Conservation (phyloP, 164 flowering plant genomes). For the Nelumbo lutea region DNA sequence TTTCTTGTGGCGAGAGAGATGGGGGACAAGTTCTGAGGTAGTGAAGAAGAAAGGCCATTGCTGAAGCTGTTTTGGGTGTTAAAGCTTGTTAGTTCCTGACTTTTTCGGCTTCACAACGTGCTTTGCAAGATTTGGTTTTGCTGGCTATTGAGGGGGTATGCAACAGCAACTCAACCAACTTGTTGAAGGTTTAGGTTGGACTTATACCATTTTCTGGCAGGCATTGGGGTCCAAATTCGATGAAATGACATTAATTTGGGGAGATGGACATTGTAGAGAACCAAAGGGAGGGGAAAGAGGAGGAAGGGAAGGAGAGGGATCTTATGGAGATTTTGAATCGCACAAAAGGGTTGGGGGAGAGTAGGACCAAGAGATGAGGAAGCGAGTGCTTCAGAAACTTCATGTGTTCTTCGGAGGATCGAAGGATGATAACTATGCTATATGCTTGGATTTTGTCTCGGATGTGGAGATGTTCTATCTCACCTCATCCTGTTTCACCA, state of each 20-base stretch:
- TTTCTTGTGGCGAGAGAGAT: slow-evolving; percentile 12
- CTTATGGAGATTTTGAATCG: too few relatives aligned
- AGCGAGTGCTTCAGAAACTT: too few relatives aligned
- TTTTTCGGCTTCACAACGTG: slow-evolving; percentile 32
- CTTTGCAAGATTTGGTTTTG: slow-evolving; percentile 25
- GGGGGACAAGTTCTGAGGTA: slow-evolving; percentile 46
- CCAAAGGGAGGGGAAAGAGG: slow-evolving; percentile 20
- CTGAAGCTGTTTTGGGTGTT: slow-evolving; percentile 50
- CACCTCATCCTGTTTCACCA: slow-evolving; percentile 22
- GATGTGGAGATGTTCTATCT: slow-evolving; percentile 66
- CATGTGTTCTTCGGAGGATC: slow-evolving; percentile 17
- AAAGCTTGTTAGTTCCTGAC: slow-evolving; percentile 48
- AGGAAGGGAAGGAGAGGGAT: not conserved
- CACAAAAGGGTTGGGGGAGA: not conserved
- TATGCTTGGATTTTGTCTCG: slow-evolving; percentile 35
- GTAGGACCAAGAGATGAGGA: too few relatives aligned
- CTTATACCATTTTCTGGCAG: slow-evolving; percentile 74
- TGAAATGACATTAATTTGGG: slow-evolving; percentile 54
- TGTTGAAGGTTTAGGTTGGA: slow-evolving; percentile 58
- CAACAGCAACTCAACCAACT: slow-evolving; percentile 47
- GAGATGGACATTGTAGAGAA: slow-evolving; percentile 56
- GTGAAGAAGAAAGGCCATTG: slow-evolving; percentile 53
- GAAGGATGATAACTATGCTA: slow-evolving; percentile 33
- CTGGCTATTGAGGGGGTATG: slow-evolving; percentile 28
- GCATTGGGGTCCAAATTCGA: slow-evolving; percentile 19